These are phyloP conservation scores for Flaveria linearis DNA, from an alignment of 129 eudicot genomes.

Conservation along the genomic window DNA sequence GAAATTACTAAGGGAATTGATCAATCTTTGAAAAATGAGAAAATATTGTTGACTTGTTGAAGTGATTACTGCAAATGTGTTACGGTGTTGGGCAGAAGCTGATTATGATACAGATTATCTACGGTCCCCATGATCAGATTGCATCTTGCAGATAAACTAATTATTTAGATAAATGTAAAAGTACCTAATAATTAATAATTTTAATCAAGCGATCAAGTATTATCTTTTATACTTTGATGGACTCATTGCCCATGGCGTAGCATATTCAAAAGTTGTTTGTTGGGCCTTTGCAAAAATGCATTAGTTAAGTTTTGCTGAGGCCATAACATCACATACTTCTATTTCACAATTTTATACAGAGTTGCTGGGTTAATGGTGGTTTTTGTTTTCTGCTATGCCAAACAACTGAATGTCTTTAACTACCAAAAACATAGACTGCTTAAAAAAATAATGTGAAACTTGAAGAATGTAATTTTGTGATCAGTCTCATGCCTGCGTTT, in stretches of 20 bases:
- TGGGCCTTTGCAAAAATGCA: neutral
- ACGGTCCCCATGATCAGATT: neutral
- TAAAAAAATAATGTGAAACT: neutral
- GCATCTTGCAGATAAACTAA: no score
- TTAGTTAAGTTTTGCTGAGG: neutral
- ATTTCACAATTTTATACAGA: no score
- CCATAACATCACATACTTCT: no score
- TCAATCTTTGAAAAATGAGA: neutral
- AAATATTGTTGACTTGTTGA: neutral
- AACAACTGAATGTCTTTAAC: conserved; percentile 6
- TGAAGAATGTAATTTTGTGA: neutral
- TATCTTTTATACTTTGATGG: neutral
- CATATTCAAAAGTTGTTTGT: neutral
- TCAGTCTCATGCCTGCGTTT: neutral
- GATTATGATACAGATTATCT: neutral
- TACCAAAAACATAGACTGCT: conserved; percentile 11
- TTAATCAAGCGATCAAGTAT: neutral
- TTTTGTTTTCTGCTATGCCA: neutral
- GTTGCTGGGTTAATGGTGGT: neutral
- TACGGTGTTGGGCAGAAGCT: no score
- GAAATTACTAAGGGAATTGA: conserved; percentile 4
- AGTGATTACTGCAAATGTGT: no score
- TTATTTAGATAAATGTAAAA: neutral
- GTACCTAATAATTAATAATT: neutral
- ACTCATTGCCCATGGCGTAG: neutral